Evolutionary conservation across 2,329 filamentous ascomycete genomes (phyloP).

Genomic region (Sclerotinia subarctica): DNA sequence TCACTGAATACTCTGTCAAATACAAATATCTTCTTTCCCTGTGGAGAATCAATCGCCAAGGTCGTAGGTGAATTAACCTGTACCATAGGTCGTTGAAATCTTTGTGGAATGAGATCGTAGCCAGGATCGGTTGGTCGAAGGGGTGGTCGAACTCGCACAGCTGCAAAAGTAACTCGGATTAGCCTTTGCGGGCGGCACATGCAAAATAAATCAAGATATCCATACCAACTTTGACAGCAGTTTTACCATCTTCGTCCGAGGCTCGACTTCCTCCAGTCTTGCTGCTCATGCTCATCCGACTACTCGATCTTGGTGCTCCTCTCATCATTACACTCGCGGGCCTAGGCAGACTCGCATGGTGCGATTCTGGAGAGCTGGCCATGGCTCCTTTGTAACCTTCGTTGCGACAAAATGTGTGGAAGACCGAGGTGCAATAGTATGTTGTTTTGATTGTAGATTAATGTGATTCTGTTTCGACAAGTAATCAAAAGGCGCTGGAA

Average conservation of each 20-base stretch:
- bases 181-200: constrained; percentile 1
- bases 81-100: constrained; percentile 90
- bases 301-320: constrained; percentile 67
- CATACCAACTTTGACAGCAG: constrained; percentile 94
- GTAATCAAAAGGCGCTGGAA: constrained; percentile 1
- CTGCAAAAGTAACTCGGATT: constrained; percentile 47
- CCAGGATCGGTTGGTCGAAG: constrained; percentile 81
- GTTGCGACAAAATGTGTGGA: constrained; percentile 36
- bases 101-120: constrained; percentile 90
- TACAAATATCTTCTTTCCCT: constrained; percentile 91
- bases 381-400: constrained; percentile 44
- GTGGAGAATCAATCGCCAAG: constrained; percentile 82
- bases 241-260: constrained; percentile 86
- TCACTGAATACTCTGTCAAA: constrained; percentile 93
- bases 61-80: constrained; percentile 84
- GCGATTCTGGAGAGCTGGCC: constrained; percentile 68
- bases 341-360: constrained; percentile 55
- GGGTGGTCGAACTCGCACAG: constrained; percentile 87
- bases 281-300: constrained; percentile 80
- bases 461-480: neutral
- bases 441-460: constrained; percentile 4
- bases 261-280: constrained; percentile 76
- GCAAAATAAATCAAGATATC: constrained; percentile 35
- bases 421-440: neutral
- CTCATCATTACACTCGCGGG: constrained; percentile 80